These are phyloP conservation scores for Gremmenia infestans DNA, from an alignment of 2,329 filamentous ascomycete species.

Conservation along the genomic window DNA sequence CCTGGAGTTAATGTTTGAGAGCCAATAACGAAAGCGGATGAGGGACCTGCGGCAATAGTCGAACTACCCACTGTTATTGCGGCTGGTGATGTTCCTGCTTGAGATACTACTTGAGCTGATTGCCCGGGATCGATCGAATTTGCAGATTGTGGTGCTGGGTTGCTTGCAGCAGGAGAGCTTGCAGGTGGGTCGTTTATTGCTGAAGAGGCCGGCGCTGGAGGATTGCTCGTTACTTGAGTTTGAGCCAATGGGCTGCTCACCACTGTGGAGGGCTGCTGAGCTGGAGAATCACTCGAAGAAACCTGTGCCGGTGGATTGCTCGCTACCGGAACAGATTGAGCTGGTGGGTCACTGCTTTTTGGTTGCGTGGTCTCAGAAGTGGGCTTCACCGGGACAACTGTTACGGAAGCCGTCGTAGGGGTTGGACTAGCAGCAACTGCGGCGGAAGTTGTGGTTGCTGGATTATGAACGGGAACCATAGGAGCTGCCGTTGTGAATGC, in stretches of 20 bases:
- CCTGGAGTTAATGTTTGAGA: not conserved
- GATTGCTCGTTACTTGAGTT: not conserved
- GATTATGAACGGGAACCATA: not conserved
- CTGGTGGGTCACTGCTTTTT: not conserved
- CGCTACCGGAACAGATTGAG: not conserved
- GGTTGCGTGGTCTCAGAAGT: not conserved
- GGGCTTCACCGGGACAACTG: not conserved
- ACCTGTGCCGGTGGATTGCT: not conserved
- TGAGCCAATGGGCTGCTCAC: not conserved
- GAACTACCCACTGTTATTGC: not conserved
- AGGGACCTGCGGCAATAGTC: not conserved
- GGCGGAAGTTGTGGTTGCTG: not conserved
- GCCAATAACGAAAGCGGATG: not conserved
- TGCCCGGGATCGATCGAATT: not conserved
- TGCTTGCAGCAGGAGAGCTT: not conserved
- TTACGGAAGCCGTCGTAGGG: not conserved
- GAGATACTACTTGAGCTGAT: not conserved
- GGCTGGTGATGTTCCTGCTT: conserved; percentile 7
- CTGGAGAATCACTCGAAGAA: not conserved
- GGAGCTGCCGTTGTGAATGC: not conserved
- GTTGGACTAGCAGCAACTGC: not conserved
- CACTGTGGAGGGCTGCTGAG: not conserved
- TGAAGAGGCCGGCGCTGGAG: not conserved
- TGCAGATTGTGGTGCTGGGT: not conserved
- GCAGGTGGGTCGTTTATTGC: not conserved